Evolutionary conservation across 805 yeast species (phyloP).

Genomic region (Metschnikowia cerradonensis): DNA sequence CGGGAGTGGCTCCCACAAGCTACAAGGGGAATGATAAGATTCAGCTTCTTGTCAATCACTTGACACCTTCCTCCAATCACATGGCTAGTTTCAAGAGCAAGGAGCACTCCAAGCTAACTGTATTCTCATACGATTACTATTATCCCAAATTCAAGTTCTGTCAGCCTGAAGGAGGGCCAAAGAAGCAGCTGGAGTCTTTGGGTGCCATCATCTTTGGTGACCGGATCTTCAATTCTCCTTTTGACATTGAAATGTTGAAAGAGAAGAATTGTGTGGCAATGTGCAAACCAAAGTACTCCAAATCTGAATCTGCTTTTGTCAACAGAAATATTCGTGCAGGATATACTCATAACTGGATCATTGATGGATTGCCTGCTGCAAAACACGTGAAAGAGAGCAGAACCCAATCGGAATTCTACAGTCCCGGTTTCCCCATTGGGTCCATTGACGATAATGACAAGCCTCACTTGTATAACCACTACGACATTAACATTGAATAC

Average conservation of each 20-base stretch:
- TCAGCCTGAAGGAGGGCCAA: slow-evolving; percentile 59
- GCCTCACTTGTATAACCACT: slow-evolving; percentile 77
- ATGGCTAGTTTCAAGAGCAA: slow-evolving; percentile 22
- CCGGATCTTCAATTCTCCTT: slow-evolving; percentile 90
- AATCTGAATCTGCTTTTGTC: slow-evolving; percentile 68
- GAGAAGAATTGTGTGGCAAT: slow-evolving; percentile 63
- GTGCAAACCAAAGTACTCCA: slow-evolving; percentile 59
- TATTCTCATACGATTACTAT: slow-evolving; percentile 80
- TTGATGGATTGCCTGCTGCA: slow-evolving; percentile 95
- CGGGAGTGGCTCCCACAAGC: slow-evolving; percentile 94
- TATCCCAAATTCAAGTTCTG: slow-evolving; percentile 83
- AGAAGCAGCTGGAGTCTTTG: slow-evolving; percentile 79
- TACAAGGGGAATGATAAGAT: slow-evolving; percentile 69
- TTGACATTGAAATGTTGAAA: slow-evolving; percentile 72
- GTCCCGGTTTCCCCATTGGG: slow-evolving; percentile 81
- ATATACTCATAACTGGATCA: slow-evolving; percentile 84
- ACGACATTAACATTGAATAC: slow-evolving; percentile 72
- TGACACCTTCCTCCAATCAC: slow-evolving; percentile 69
- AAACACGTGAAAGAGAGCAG: slow-evolving; percentile 51
- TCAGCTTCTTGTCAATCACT: slow-evolving; percentile 81
- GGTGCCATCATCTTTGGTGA: slow-evolving; percentile 96
- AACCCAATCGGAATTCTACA: slow-evolving; percentile 62
- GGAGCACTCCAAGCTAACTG: slow-evolving; percentile 47
- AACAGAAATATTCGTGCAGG: slow-evolving; percentile 77
- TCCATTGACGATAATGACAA: slow-evolving; percentile 50